Evolutionary conservation across 208 protist species (phyloP).

Genomic region (Trypanosoma brucei): DNA sequence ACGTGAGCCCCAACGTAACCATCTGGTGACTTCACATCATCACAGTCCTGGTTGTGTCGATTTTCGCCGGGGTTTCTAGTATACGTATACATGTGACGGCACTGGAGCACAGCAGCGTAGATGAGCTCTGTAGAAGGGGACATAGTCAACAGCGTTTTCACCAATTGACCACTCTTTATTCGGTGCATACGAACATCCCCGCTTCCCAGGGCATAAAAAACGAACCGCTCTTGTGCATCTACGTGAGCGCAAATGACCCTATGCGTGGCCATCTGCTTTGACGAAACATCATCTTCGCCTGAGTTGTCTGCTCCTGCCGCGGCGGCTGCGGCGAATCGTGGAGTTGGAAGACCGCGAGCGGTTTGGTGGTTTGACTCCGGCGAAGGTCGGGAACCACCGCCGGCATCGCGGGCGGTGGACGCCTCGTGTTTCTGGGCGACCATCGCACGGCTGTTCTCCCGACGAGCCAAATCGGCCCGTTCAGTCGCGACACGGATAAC

Average conservation of each 20-base stretch:
- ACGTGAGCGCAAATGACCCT: conserved; percentile 58
- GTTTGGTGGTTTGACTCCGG: background rate
- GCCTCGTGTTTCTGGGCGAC: background rate
- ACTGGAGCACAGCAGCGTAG: conserved; percentile 46
- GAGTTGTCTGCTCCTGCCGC: background rate
- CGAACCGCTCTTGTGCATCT: conserved; percentile 42
- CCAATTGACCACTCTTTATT: conserved; percentile 56
- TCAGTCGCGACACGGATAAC: conserved; percentile 10
- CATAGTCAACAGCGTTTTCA: conserved; percentile 69
- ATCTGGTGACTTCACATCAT: background rate
- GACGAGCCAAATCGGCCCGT: conserved; percentile 1
- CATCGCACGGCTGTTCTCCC: conserved; percentile 3
- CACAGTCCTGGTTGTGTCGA: background rate
- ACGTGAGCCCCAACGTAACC: conserved; percentile 6
- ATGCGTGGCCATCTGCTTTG: conserved; percentile 2
- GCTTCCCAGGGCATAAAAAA: conserved; percentile 65
- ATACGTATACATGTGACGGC: conserved; percentile 42
- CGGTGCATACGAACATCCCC: conserved; percentile 76
- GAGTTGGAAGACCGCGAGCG: background rate
- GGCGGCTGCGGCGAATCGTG: background rate
- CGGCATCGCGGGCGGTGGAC: background rate
- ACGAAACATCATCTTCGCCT: conserved; percentile 5
- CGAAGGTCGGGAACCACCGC: background rate
- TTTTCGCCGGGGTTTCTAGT: conserved; percentile 1
- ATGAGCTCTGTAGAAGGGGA: conserved; percentile 59